Conservation (phyloP, 2,329 filamentous ascomycete species). For the Cytospora piceae region DNA sequence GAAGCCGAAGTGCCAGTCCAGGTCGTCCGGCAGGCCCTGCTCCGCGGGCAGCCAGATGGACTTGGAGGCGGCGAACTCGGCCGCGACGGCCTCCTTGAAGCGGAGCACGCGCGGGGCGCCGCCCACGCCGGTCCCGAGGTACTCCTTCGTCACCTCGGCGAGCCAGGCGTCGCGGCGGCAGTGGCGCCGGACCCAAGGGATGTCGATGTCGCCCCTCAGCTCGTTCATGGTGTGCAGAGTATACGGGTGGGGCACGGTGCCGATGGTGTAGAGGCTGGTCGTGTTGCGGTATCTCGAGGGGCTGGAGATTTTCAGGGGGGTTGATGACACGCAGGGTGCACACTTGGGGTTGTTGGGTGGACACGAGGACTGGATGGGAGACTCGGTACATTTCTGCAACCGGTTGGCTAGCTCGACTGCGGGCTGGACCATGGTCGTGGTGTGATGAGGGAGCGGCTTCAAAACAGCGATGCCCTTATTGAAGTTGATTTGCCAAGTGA, state of each 20-base stretch:
- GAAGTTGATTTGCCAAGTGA: slow-evolving; percentile 81
- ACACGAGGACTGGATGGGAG: slow-evolving; percentile 75
- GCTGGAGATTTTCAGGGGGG: slow-evolving; percentile 68
- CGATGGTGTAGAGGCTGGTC: slow-evolving; percentile 77
- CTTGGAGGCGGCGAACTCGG: slow-evolving; percentile 63
- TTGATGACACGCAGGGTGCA: slow-evolving; percentile 69
- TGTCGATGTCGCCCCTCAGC: slow-evolving; percentile 62
- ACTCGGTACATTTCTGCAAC: slow-evolving; percentile 74
- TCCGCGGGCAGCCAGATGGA: slow-evolving; percentile 84
- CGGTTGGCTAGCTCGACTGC: slow-evolving; percentile 74
- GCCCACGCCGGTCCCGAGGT: slow-evolving; percentile 66
- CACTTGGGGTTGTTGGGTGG: slow-evolving; percentile 81
- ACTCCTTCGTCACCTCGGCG: slow-evolving; percentile 67
- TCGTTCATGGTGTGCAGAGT: slow-evolving; percentile 73
- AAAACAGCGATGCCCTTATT: slow-evolving; percentile 76
- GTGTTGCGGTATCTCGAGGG: slow-evolving; percentile 72
- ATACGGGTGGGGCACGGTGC: slow-evolving; percentile 88
- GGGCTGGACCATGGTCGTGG: slow-evolving; percentile 70
- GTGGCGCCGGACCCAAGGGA: slow-evolving; percentile 67
- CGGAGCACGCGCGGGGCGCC: slow-evolving; percentile 68
- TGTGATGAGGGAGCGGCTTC: slow-evolving; percentile 77
- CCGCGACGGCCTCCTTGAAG: slow-evolving; percentile 82
- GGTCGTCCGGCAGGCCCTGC: slow-evolving; percentile 63
- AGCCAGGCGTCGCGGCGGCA: slow-evolving; percentile 82
- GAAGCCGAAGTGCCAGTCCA: slow-evolving; percentile 93